Base-by-base conservation (phyloP, 768 basidiomycete species). In the Mycena amicta region DNA sequence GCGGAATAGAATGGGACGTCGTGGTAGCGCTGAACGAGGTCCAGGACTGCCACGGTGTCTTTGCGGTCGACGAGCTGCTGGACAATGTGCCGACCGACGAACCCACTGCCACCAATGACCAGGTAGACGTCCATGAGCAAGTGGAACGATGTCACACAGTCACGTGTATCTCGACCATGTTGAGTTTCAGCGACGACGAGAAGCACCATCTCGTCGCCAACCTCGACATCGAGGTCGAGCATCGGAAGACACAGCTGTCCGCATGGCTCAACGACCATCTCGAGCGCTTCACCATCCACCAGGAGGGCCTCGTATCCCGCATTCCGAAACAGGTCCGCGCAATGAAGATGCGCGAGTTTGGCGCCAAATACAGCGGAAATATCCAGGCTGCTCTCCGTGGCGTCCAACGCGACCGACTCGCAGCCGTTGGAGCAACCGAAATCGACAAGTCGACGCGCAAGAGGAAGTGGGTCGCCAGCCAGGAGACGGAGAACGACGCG, bases 91-190 rank as follows among this genome's bases (percentile, higher is more conserved):
- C 93, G 80, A 45, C 96, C 94, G 23, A 96, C 78, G 72, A 96
- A 95, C 23, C 94, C 93, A 67, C 92, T 93, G 56, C 95, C 95
- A 23, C 96, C 96, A 68, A 98, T 89, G 68, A 99, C 94, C 55
- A 96, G 76, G 74, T 92, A 98, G 2, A 85, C 78, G 63, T 96
- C 92, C 13, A n/a, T n/a, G n/a, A n/a, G n/a, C n/a, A n/a, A n/a
- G n/a, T n/a, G n/a, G n/a, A n/a, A n/a, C n/a, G n/a, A n/a, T n/a
- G n/a, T n/a, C n/a, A n/a, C n/a, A n/a, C n/a, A n/a, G n/a, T 45
- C 43, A 45, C 43, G 43, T 55, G n/a, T 11, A 52, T 11, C 47
- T 30, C 49, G 29, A 11, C 33, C 30, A 23, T 49, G 47, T 52
- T 52, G 50, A 66, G 73, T 63, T 84, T 78, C 67, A 84, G 80